Evolutionary conservation across 441 rosid species (phyloP), one percentile per base, ranked within the genome.

Genomic region (Cnidoscolus chayamansa): DNA sequence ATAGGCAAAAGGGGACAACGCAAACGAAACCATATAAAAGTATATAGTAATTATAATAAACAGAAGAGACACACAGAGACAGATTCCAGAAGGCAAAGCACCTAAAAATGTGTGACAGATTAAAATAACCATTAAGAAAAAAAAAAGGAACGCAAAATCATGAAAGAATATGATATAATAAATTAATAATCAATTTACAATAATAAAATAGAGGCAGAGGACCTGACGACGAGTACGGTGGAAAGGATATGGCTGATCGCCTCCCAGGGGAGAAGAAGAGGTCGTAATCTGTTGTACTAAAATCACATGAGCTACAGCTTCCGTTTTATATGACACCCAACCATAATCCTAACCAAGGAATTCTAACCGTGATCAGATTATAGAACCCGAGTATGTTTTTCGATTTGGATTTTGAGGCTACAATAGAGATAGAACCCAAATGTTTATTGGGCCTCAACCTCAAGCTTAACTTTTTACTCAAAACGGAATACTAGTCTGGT

Each of bases 171-270:
- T 25, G 25, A 37, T 40, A 40, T 37, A 32, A 17, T 55, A 35
- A 25, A 25, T 25, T 6, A 62, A 9, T 1, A 16, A 35, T 35
- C 37, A 2, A 2, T 35, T 35, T 35, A 35, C 37, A 62, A 11
- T 16, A 62, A 9, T 1, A 43, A 2, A 10, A 3, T 2, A 51
- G 57, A 9, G 30, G 3, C 0, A 8, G 59, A 7, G 59, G 37
- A 53, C 71, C 71, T 67, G 49, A 67, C 25, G 58, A 30, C 19
- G 65, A 19, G 65, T 61, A 19, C 45, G 65, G 20, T 53, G 51
- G 62, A n/a, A 55, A 68, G 11, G 4, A 35, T 35, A 35, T 35
- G 30, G 54, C 13, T 12, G 55, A 45, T 69, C 54, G 72, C 72
- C 65, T 69, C 53, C 50, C 0, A 37, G n/a, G 20, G 25, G 25